Conservation (phyloP, 306 rosid species). For the Arachis stenosperma region DNA sequence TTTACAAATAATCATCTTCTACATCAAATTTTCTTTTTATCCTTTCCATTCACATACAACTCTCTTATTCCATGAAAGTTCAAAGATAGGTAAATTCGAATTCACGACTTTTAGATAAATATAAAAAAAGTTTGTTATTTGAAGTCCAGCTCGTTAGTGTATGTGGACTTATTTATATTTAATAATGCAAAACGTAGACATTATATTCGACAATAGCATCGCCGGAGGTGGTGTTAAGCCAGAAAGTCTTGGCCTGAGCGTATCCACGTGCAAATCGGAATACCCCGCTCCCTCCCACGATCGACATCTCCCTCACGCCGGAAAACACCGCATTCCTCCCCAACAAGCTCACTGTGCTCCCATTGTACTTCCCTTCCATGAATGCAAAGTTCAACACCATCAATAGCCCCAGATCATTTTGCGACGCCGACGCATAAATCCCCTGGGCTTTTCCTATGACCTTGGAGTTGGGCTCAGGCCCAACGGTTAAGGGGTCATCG, state of each 20-base stretch:
- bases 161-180: too few relatives aligned
- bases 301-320: background rate
- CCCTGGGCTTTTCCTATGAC: background rate
- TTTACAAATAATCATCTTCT: too few relatives aligned
- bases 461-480: background rate
- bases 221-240: background rate
- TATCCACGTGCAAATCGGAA: background rate
- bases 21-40: too few relatives aligned
- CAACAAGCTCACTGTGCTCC: background rate
- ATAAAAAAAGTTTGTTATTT: too few relatives aligned
- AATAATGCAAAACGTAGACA: too few relatives aligned
- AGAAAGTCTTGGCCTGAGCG: constrained; percentile 4
- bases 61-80: too few relatives aligned
- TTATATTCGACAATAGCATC: background rate
- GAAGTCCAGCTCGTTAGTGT: too few relatives aligned
- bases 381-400: background rate
- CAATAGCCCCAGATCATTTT: background rate
- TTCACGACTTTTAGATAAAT: too few relatives aligned
- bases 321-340: background rate
- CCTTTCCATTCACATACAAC: accelerated
- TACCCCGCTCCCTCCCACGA: background rate
- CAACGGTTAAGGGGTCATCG: background rate
- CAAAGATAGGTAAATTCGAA: too few relatives aligned
- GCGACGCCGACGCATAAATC: background rate
- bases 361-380: background rate